Percentiles rank a stretch among this genome's conserved stretches.
Evolutionary conservation across 2,329 filamentous ascomycete species (phyloP).

Genomic region (Bipolaris oryzae): DNA sequence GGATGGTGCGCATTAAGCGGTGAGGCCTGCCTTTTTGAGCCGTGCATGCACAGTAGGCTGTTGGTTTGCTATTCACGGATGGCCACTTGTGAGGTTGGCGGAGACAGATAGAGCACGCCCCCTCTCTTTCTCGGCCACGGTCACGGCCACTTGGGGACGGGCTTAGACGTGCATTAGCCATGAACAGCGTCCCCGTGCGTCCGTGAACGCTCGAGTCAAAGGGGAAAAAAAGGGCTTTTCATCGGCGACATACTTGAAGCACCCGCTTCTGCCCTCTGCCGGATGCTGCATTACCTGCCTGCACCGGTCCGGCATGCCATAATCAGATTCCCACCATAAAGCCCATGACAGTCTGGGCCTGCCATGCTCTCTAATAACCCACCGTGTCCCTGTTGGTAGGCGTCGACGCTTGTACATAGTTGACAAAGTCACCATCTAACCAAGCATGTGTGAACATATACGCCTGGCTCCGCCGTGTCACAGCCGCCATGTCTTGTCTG

Average conservation of each 20-base stretch:
- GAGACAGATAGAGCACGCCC: conserved; percentile 24
- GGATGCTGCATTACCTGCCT: conserved; percentile 30
- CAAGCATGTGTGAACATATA: neutral
- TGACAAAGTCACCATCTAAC: no score
- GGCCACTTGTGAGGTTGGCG: conserved; percentile 27
- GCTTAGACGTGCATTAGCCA: conserved; percentile 43
- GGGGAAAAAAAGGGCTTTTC: conserved; percentile 22
- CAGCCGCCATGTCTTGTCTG: conserved; percentile 17
- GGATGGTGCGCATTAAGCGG: conserved; percentile 46
- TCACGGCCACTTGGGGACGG: conserved; percentile 39
- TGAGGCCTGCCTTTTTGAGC: conserved; percentile 42
- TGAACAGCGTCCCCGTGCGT: conserved; percentile 46
- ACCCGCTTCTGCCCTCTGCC: conserved; percentile 21
- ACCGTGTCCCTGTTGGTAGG: no score
- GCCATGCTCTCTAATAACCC: conserved; percentile 21
- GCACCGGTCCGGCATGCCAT: conserved; percentile 39
- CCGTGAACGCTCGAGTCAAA: conserved; percentile 31
- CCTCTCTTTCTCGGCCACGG: neutral
- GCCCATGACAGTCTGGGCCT: conserved; percentile 36
- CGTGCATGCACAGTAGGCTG: conserved; percentile 15
- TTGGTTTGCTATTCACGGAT: conserved; percentile 22
- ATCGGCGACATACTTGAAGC: conserved; percentile 17
- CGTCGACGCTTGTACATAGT: no score
- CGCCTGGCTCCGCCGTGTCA: neutral
- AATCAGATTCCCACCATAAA: conserved; percentile 13